These are phyloP conservation scores for Pseudogymnoascus sp. DNA, from an alignment of 2,329 filamentous ascomycete species.

Conservation along the genomic window DNA sequence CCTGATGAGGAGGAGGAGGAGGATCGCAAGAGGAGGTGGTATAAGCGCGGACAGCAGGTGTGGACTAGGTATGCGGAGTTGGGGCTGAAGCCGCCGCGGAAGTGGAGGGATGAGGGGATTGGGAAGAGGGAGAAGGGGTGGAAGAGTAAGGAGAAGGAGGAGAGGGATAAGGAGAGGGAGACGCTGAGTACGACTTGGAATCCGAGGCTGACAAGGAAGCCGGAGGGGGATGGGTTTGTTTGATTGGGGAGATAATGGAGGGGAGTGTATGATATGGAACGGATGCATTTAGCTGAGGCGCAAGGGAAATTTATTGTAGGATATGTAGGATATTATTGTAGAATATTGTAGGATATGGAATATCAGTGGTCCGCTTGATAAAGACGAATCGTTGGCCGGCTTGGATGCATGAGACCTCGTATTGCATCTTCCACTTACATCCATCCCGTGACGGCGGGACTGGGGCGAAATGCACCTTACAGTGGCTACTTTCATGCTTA, in stretches of 20 bases:
- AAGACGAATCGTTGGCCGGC: not conserved
- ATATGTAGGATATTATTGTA: not conserved
- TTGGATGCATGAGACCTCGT: not conserved
- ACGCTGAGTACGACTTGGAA: conserved; percentile 4
- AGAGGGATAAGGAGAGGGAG: conserved; percentile 1
- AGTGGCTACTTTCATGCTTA: not conserved
- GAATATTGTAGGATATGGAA: not conserved
- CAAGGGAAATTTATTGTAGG: not conserved
- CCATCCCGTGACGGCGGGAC: not conserved
- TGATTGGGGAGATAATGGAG: not conserved
- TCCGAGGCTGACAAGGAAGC: not conserved
- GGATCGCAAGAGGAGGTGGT: conserved; percentile 52
- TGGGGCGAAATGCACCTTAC: not conserved
- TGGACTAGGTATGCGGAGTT: conserved; percentile 52
- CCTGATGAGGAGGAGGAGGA: conserved; percentile 49
- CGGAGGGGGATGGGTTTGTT: conserved; percentile 1
- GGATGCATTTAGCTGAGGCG: not conserved
- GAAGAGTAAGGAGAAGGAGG: conserved; percentile 8
- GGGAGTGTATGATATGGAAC: not conserved
- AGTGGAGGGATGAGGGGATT: conserved; percentile 41
- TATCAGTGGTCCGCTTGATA: not conserved
- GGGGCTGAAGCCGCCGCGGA: conserved; percentile 51
- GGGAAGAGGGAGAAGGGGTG: conserved; percentile 17
- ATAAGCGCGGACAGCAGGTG: conserved; percentile 48
- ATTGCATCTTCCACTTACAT: not conserved